phyloP scores from a whole-genome alignment of 202 grass and related monocot genomes.

The Carex arenaria region DNA sequence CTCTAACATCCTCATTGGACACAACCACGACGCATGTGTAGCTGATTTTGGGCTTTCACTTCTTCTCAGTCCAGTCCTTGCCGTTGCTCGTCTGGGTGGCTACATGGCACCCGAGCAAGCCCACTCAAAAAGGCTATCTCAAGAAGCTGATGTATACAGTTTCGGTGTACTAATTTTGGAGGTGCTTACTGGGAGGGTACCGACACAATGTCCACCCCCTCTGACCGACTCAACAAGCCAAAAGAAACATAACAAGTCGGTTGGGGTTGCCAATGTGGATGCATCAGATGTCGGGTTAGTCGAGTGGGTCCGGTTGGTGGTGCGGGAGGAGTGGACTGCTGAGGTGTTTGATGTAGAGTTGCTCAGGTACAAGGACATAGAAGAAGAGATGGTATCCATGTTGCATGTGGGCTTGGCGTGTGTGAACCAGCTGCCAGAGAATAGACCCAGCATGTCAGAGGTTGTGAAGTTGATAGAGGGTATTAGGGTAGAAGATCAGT shows the following conservation, averaged over 20 bases:
- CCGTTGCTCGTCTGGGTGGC: conserved; percentile 46
- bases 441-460: conserved; percentile 51
- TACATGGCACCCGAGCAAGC: conserved; percentile 69
- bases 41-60: conserved; percentile 77
- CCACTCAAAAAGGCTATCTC: conserved; percentile 52
- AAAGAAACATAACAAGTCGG: conserved; percentile 23
- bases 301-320: conserved; percentile 84
- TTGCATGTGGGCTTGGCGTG: conserved; percentile 73
- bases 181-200: conserved; percentile 58
- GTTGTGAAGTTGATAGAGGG: conserved; percentile 66
- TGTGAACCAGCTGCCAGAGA: conserved; percentile 36
- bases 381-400: conserved; percentile 93
- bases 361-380: conserved; percentile 68
- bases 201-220: conserved; percentile 33
- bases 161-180: conserved; percentile 86
- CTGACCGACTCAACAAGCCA: background rate
- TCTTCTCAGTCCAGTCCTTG: conserved; percentile 54
- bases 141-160: conserved; percentile 82
- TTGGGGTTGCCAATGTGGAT: background rate
- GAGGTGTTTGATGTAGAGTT: conserved; percentile 95
- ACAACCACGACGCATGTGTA: conserved; percentile 40
- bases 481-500: conserved; percentile 41
- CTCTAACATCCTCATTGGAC: conserved; percentile 66
- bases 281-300: conserved; percentile 32
- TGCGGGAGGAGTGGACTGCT: conserved; percentile 89